A percentile compares a stretch with the other conserved stretches of the same genome.
Conservation (phyloP, 441 rosid species). For the Gossypium lobatum region DNA sequence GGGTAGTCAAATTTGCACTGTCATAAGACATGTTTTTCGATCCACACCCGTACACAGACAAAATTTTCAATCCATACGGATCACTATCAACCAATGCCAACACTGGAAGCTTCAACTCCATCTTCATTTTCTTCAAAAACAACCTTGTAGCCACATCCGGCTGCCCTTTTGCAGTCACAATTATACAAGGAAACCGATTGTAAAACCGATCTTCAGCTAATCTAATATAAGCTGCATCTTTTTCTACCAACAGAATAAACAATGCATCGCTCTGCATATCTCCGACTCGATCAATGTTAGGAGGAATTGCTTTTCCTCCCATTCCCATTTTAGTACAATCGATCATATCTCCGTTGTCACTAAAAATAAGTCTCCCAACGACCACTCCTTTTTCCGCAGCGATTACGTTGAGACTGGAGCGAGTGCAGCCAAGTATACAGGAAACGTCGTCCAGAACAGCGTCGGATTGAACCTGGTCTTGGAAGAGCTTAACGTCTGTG, state of each 20-base stretch:
- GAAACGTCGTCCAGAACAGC: conserved; percentile 84
- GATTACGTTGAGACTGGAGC: conserved; percentile 83
- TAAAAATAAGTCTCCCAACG: conserved; percentile 81
- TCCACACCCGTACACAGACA: conserved; percentile 96
- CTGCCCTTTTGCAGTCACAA: conserved; percentile 92
- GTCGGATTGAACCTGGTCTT: conserved; percentile 90
- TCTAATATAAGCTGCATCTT: conserved; percentile 89
- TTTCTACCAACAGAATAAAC: conserved; percentile 81
- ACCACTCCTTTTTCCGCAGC: conserved; percentile 95
- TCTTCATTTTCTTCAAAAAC: conserved; percentile 89
- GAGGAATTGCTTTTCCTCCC: conserved; percentile 97
- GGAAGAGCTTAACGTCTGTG: conserved; percentile 94
- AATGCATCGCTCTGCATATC: conserved; percentile 91
- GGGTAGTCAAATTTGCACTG: conserved; percentile 90
- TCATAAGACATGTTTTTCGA: conserved; percentile 99
- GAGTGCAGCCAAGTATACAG: conserved; percentile 87
- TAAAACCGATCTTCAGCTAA: conserved; percentile 94
- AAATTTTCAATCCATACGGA: conserved; percentile 86
- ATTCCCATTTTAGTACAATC: conserved; percentile 96
- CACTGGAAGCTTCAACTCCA: conserved; percentile 85
- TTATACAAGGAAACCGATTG: conserved; percentile 88
- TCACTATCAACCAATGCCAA: conserved; percentile 94
- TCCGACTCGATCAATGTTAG: conserved; percentile 85
- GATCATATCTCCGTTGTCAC: conserved; percentile 96
- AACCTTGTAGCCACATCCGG: conserved; percentile 95